phyloP scores from a whole-genome alignment of 139 green algal species.

The Haematococcus sp. region DNA sequence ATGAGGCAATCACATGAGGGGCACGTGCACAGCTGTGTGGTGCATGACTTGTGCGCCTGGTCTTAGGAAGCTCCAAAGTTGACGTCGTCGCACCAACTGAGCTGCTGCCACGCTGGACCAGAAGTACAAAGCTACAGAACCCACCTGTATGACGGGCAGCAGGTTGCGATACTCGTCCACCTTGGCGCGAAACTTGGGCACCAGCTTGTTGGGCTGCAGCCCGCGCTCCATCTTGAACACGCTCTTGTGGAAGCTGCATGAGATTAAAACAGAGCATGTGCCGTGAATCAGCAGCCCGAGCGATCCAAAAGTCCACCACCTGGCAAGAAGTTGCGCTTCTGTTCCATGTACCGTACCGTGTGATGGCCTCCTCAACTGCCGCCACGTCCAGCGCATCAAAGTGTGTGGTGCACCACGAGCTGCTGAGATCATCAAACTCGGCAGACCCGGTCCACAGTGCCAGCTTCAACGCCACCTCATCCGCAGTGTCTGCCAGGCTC shows the following conservation, averaged over 20 bases:
- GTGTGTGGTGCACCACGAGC: slow-evolving; percentile 40
- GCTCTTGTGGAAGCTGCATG: slow-evolving; percentile 48
- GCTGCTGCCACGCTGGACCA: background rate
- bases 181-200: slow-evolving; percentile 47
- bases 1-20: too few relatives aligned
- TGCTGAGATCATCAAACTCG: slow-evolving; percentile 57
- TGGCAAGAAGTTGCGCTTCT: background rate
- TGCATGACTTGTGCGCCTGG: too few relatives aligned
- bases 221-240: slow-evolving; percentile 64
- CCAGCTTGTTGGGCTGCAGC: slow-evolving; percentile 73
- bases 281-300: background rate
- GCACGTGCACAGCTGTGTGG: too few relatives aligned
- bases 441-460: slow-evolving; percentile 60
- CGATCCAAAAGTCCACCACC: background rate
- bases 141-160: slow-evolving; percentile 45
- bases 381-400: slow-evolving; percentile 65
- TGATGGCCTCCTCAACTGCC: slow-evolving; percentile 66
- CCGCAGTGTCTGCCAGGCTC: slow-evolving; percentile 47
- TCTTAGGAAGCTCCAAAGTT: too few relatives aligned
- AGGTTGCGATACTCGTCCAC: slow-evolving; percentile 66
- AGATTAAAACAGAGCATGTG: background rate
- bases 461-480: slow-evolving; percentile 75
- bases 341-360: too few relatives aligned
- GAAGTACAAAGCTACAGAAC: background rate
- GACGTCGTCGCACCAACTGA: background rate